Evolutionary conservation across 495 filamentous ascomycete species (phyloP).

Genomic region (Chaetomium cochliodes): DNA sequence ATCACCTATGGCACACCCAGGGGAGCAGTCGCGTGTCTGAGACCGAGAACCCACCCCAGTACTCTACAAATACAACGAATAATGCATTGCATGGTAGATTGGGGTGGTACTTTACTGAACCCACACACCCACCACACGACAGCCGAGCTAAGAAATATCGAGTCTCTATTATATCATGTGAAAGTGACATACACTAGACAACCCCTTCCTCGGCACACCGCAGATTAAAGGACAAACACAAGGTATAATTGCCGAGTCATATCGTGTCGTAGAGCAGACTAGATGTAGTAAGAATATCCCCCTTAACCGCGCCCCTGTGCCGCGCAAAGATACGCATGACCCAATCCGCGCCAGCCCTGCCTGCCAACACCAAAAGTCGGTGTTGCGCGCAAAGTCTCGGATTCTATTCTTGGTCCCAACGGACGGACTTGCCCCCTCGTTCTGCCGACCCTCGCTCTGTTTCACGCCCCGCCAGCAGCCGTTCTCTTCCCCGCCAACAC

Average conservation of each 20-base stretch:
- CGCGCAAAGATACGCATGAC: slow-evolving; percentile 15
- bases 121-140: no score
- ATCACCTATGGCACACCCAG: no score
- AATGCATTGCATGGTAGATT: no score
- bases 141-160: no score
- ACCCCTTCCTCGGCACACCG: background rate
- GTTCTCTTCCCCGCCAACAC: background rate
- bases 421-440: background rate
- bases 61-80: no score
- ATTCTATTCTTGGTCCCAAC: slow-evolving; percentile 11
- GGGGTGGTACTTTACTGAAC: no score
- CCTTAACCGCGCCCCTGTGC: slow-evolving; percentile 22
- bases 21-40: no score
- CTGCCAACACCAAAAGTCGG: background rate
- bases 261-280: slow-evolving; percentile 36
- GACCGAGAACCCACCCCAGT: no score
- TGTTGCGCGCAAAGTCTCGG: slow-evolving; percentile 1
- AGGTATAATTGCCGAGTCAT: slow-evolving; percentile 34
- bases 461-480: background rate
- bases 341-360: slow-evolving; percentile 17
- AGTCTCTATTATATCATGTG: no score
- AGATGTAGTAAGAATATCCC: slow-evolving; percentile 20
- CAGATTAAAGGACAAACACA: slow-evolving; percentile 13
- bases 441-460: background rate
- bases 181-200: no score